phyloP scores from a whole-genome alignment of 1,284 basidiomycete species.

The Amylostereum areolatum region DNA sequence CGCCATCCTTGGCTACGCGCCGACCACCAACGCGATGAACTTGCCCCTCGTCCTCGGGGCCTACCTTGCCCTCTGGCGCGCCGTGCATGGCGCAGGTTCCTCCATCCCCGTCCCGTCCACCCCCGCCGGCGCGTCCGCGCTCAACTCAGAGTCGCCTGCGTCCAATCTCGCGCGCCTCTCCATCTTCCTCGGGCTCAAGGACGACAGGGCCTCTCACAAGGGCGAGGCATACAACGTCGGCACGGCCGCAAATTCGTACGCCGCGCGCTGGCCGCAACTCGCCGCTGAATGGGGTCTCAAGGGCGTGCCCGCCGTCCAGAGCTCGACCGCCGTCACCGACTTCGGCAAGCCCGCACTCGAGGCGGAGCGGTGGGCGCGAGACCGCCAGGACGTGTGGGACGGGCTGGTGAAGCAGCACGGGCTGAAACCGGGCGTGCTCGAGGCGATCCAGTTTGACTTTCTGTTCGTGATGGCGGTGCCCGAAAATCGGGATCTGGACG shows the following conservation, averaged over 20 bases:
- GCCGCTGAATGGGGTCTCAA: background rate
- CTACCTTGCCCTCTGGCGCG: slow-evolving; percentile 4
- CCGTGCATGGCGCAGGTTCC: slow-evolving; percentile 1
- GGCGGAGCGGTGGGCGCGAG: background rate
- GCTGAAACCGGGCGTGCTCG: background rate
- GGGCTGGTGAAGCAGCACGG: background rate
- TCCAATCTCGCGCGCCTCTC: background rate
- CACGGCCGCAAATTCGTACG: background rate
- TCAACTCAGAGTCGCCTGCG: background rate
- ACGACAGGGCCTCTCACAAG: background rate
- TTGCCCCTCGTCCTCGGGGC: slow-evolving; percentile 1
- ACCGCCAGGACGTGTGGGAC: background rate
- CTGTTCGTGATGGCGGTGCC: background rate
- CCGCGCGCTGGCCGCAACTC: background rate
- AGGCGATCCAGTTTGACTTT: background rate
- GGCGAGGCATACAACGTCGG: background rate
- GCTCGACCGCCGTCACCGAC: background rate
- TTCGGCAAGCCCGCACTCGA: background rate
- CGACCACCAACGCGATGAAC: slow-evolving; percentile 4
- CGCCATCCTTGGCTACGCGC: slow-evolving; percentile 5
- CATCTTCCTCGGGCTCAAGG: background rate
- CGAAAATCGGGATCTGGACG: background rate
- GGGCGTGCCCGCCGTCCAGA: background rate
- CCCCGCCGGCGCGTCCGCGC: background rate
- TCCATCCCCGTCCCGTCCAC: background rate